phyloP scores from a whole-genome alignment of 768 basidiomycete species.

The Boletus bicolor region DNA sequence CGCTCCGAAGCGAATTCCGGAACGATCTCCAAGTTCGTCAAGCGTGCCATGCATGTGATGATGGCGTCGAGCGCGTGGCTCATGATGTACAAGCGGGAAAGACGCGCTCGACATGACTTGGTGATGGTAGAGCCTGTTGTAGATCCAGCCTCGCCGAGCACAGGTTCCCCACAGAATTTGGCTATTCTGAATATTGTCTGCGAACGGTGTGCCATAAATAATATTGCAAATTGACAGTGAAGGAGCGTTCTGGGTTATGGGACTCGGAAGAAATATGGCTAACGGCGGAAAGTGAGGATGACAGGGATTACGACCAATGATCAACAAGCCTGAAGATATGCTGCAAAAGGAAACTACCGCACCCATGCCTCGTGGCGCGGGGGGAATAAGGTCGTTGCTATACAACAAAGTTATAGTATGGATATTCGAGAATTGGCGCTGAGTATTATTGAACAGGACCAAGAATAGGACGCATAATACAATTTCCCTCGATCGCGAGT shows the following conservation, averaged over 20 bases:
- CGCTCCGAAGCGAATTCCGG: background rate
- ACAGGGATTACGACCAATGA: background rate
- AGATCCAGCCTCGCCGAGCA: background rate
- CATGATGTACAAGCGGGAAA: background rate
- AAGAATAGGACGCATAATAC: conserved; percentile 1
- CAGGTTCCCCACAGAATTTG: background rate
- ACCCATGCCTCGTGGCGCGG: background rate
- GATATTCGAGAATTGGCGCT: conserved; percentile 4
- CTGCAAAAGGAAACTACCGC: background rate
- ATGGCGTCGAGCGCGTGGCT: background rate
- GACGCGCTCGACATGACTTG: conserved; percentile 4
- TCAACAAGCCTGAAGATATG: background rate
- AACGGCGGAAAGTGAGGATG: background rate
- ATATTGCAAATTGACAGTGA: conserved; percentile 1
- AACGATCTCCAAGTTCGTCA: background rate
- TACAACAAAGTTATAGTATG: conserved; percentile 1
- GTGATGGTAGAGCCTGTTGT: background rate
- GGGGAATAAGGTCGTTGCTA: background rate
- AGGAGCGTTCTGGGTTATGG: background rate
- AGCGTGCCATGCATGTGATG: conserved; percentile 3
- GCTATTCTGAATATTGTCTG: background rate
- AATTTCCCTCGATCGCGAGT: background rate
- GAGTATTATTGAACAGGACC: conserved; percentile 6
- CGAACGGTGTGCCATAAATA: background rate
- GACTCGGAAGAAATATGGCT: background rate